phyloP scores from a whole-genome alignment of 768 basidiomycete species.

The Paxillus rubicundulus region DNA sequence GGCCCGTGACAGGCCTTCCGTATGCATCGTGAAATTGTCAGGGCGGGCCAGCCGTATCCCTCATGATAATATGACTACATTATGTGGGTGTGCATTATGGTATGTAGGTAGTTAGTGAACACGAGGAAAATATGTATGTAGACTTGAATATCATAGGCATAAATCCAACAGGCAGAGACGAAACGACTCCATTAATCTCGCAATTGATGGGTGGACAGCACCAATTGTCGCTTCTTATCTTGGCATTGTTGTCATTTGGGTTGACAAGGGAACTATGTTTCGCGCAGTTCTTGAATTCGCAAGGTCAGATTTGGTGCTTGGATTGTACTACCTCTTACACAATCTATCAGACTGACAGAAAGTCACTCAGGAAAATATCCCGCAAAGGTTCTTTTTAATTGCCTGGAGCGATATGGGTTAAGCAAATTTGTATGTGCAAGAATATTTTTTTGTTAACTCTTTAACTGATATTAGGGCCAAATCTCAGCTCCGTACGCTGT shows the following conservation, averaged over 20 bases:
- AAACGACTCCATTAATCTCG: constrained; percentile 25
- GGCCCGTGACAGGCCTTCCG: too few species aligned
- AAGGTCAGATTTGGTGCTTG: constrained; percentile 3
- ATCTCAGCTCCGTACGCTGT: constrained; percentile 25
- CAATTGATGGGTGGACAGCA: constrained; percentile 37
- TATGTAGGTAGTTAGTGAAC: too few species aligned
- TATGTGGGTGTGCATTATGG: too few species aligned
- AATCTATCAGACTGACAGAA: constrained; percentile 13
- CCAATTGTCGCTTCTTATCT: constrained; percentile 30
- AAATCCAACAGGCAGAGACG: too few species aligned
- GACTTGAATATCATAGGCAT: too few species aligned
- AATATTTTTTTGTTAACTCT: too few species aligned
- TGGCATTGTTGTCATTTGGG: constrained; percentile 33
- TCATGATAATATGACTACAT: too few species aligned
- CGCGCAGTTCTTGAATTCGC: constrained; percentile 35
- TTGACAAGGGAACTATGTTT: constrained; percentile 25
- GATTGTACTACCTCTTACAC: too few species aligned
- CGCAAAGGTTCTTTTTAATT: constrained; percentile 24
- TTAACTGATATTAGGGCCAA: too few species aligned
- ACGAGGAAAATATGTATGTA: too few species aligned
- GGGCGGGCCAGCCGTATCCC: too few species aligned
- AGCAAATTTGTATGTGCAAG: constrained; percentile 20
- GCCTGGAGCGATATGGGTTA: constrained; percentile 27
- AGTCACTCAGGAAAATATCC: constrained; percentile 31
- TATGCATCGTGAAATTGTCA: too few species aligned